A percentile compares a stretch with the other conserved stretches of the same genome.
Evolutionary conservation across 768 basidiomycete genomes (phyloP).

Genomic region (Dioszegia hungarica): DNA sequence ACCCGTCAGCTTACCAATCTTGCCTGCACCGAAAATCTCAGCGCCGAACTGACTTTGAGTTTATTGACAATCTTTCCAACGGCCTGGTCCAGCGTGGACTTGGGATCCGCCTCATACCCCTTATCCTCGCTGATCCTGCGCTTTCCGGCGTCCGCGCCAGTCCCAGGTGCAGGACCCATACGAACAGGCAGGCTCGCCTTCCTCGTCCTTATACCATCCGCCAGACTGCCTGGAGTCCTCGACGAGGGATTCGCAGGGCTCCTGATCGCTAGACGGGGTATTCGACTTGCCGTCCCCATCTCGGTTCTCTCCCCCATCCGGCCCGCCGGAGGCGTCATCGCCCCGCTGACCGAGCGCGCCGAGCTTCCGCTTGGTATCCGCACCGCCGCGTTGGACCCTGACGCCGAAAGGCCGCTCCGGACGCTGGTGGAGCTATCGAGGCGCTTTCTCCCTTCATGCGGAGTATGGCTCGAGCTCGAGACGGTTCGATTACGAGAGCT

Average conservation of each 20-base stretch:
- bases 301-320: no score
- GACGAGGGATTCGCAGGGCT: background rate
- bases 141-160: background rate
- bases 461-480: background rate
- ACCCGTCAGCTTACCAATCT: background rate
- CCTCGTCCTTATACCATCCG: background rate
- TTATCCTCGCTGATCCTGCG: conserved; percentile 1
- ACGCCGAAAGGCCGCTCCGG: background rate
- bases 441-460: background rate
- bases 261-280: background rate
- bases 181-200: background rate
- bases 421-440: background rate
- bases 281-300: background rate
- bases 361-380: background rate
- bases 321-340: no score
- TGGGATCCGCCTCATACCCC: background rate
- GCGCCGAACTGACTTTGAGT: conserved; percentile 57
- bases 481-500: conserved; percentile 5
- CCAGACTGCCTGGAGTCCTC: background rate
- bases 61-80: conserved; percentile 88
- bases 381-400: background rate
- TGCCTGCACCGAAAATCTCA: background rate
- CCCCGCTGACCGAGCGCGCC: background rate
- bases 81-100: conserved; percentile 54
- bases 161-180: background rate